Conservation (phyloP, 169 alveolate species). For the Toxoplasma gondii region DNA sequence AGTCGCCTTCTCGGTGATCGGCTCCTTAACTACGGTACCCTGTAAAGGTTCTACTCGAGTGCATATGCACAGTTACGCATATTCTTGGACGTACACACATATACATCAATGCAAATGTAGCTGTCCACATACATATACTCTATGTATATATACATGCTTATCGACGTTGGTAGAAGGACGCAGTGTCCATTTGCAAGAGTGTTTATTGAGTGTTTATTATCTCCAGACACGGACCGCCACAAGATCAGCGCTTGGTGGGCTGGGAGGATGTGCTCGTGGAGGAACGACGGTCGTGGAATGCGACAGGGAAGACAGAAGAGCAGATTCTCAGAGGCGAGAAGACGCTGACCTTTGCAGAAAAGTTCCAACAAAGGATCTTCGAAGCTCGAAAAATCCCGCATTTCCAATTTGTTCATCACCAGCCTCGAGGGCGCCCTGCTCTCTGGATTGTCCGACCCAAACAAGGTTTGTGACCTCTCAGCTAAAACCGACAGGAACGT, state of each 20-base stretch:
- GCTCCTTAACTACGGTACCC: no score
- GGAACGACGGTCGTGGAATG: conserved; percentile 22
- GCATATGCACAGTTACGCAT: no score
- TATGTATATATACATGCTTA: no score
- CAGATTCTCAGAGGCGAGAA: neutral
- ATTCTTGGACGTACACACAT: no score
- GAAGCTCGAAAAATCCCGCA: conserved; percentile 12
- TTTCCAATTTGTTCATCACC: neutral
- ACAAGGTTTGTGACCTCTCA: conserved; percentile 17
- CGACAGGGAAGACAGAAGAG: neutral
- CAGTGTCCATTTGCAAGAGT: neutral
- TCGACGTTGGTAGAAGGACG: neutral
- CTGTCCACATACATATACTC: no score
- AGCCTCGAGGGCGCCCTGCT: conserved; percentile 29
- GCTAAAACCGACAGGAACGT: neutral
- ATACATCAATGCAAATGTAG: no score
- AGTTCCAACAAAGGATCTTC: conserved; percentile 22
- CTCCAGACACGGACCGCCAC: conserved; percentile 1
- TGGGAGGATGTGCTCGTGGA: conserved; percentile 50
- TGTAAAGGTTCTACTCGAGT: no score
- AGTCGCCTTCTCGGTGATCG: no score
- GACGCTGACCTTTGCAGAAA: conserved; percentile 15
- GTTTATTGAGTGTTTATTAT: neutral
- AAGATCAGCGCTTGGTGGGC: conserved; percentile 32
- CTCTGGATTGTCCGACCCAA: conserved; percentile 60